A percentile compares a stretch with the other conserved stretches of the same genome.
These are phyloP conservation scores for Haemoproteus tartakovskyi DNA, from an alignment of 169 alveolate species.

Conservation along the genomic window DNA sequence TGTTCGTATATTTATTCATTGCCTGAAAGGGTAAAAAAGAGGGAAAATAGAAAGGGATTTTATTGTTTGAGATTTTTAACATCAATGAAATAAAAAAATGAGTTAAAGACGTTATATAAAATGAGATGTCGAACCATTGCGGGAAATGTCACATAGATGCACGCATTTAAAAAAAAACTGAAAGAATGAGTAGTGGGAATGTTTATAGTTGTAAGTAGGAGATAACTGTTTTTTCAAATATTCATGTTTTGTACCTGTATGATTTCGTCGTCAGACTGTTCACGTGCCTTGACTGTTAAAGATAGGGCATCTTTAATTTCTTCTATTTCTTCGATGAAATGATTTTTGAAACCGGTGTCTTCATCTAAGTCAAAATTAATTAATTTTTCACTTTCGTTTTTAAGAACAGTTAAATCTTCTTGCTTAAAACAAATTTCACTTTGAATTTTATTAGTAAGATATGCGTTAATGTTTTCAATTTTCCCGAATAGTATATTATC, in stretches of 20 bases:
- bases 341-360: conserved; percentile 14
- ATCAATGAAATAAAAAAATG: background rate
- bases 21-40: conserved; percentile 4
- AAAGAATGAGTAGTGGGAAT: background rate
- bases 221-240: too few relatives aligned
- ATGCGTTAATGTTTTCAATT: conserved; percentile 51
- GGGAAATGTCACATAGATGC: background rate
- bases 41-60: background rate
- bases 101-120: background rate
- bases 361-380: conserved; percentile 21
- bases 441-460: conserved; percentile 18
- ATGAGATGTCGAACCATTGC: too few relatives aligned
- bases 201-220: background rate
- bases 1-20: conserved; percentile 51
- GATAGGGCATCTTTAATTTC: conserved; percentile 42
- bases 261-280: conserved; percentile 60
- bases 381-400: conserved; percentile 39
- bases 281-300: conserved; percentile 42
- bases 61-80: background rate
- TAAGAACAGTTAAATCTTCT: conserved; percentile 14
- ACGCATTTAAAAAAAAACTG: background rate
- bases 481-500: conserved; percentile 37
- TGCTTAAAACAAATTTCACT: conserved; percentile 44
- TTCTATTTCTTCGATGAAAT: conserved; percentile 29
- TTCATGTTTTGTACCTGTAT: conserved; percentile 54